Evolutionary conservation across 306 rosid genomes (phyloP), one percentile per base, ranked within the genome.

Genomic region (Alnus rubra): DNA sequence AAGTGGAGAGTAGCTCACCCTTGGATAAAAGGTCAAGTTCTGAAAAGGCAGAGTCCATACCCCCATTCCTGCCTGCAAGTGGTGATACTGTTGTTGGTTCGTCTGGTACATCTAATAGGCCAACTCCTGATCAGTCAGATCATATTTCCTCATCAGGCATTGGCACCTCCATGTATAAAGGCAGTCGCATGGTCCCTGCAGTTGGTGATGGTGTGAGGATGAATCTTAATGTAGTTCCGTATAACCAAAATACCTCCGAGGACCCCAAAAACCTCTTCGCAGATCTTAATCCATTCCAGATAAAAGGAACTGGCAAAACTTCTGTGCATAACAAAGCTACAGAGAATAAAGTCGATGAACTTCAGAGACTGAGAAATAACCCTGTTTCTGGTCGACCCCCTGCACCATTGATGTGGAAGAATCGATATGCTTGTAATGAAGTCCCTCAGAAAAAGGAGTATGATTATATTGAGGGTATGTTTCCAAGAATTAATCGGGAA

Each of bases 211-310:
- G 90, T 78, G 72, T 76, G 51, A 90, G 98, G 81, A 84, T 87
- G 84, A 93, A 93, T 87, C 84, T 88, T 77, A 96, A 96, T 90
- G 92, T 90, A 52, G 92, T 90, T 50, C 97, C 99, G 62, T 90
- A 88, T 85, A 85, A 84, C 79, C 96, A 93, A 74, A 89, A 84
- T 76, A 83, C 67, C 80, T 76, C 85, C 8, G 94, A 88, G 74
- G 98, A 96, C 79, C 39, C 93, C 74, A 88, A 87, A 69, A 85
- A 75, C 80, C 97, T 93, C 71, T 96, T 96, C 85, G 93, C 96
- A 1, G 99, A 96, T 76, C 96, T 93, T 81, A 96, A 93, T 74
- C 97, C 98, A 19, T 93, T 96, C 86, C 95, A 79, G 82, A 87
- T 96, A 76, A 96, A 89, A 83, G 98, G 99, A 84, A 90, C 91